Conservation (phyloP, 495 filamentous ascomycete species). For the Neurospora sp. region DNA sequence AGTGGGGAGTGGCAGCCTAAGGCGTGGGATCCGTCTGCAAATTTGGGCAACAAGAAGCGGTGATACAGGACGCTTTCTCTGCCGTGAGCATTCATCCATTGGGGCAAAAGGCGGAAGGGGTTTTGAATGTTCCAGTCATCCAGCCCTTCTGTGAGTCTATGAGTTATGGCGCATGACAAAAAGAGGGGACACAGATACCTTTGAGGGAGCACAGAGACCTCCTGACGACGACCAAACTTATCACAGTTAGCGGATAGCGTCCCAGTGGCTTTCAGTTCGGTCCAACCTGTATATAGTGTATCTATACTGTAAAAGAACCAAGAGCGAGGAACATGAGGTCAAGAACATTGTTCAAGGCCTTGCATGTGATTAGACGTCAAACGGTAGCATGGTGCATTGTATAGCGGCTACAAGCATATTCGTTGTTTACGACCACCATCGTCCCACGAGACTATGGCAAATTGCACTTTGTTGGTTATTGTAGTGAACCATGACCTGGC, state of each 20-base stretch:
- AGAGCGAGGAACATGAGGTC: background rate
- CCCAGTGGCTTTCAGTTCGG: background rate
- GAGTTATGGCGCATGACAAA: background rate
- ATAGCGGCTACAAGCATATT: background rate
- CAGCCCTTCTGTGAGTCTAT: background rate
- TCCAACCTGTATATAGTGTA: background rate
- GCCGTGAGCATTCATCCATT: background rate
- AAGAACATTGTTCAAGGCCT: background rate
- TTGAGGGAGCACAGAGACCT: background rate
- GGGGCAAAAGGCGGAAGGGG: background rate
- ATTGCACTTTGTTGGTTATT: background rate
- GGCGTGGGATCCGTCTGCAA: conserved; percentile 49
- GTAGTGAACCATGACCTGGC: background rate
- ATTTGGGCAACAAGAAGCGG: conserved; percentile 20
- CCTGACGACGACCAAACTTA: background rate
- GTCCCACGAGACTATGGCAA: background rate
- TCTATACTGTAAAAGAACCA: background rate
- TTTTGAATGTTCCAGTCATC: background rate
- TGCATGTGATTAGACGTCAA: background rate
- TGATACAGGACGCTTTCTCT: conserved; percentile 10
- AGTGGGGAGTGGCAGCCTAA: conserved; percentile 71
- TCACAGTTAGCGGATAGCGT: background rate
- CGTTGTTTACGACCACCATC: background rate
- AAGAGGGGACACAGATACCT: background rate
- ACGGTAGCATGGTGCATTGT: background rate